Conservation (phyloP, 352 stramenopile species). For the Phytopythium chamaehyphon region DNA sequence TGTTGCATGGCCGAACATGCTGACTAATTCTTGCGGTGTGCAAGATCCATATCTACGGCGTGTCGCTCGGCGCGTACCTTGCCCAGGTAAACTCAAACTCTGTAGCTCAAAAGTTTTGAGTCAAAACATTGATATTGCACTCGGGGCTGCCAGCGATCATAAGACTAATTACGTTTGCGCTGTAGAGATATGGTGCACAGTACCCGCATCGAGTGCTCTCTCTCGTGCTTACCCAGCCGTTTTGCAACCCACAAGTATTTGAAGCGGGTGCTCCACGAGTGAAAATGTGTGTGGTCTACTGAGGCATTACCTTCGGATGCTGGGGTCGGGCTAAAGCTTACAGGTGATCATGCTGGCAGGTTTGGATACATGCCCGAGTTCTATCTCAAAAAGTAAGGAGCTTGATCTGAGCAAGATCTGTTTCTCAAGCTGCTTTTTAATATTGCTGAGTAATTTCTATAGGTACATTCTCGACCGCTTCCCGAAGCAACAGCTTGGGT, state of each 20-base stretch:
- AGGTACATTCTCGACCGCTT: conserved; percentile 59
- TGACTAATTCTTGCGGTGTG: no score
- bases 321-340: no score
- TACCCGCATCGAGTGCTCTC: conserved; percentile 61
- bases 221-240: conserved; percentile 60
- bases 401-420: no score
- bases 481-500: conserved; percentile 25
- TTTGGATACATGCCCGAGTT: conserved; percentile 68
- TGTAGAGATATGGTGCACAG: conserved; percentile 45
- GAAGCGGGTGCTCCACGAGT: conserved; percentile 39
- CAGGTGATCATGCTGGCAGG: conserved; percentile 25
- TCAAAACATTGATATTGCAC: no score
- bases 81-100: conserved; percentile 35
- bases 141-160: no score
- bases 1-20: neutral
- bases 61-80: conserved; percentile 65
- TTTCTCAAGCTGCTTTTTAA: no score
- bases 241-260: conserved; percentile 48
- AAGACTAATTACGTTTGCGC: neutral
- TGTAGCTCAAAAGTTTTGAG: neutral
- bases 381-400: conserved; percentile 57
- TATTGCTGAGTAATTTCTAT: no score
- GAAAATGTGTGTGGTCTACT: conserved; percentile 54
- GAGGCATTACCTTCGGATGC: no score
- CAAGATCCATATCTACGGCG: conserved; percentile 64